phyloP scores from a whole-genome alignment of 2,329 filamentous ascomycete species.

The Diaporthe destruens region DNA sequence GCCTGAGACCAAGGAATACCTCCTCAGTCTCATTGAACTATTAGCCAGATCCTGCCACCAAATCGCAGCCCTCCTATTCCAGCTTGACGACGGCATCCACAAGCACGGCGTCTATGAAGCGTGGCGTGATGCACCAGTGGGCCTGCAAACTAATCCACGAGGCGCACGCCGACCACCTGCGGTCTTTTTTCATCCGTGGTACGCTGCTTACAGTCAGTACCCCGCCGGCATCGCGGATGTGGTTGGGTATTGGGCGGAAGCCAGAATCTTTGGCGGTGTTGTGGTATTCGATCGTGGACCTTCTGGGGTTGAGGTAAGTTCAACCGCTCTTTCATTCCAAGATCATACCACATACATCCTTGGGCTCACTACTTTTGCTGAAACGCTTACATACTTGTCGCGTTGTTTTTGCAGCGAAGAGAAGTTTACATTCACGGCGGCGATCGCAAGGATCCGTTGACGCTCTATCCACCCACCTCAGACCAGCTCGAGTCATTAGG shows the following conservation, averaged over 20 bases:
- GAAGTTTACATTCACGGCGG: conserved; percentile 2
- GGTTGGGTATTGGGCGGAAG: background rate
- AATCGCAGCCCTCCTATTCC: background rate
- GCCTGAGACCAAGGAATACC: background rate
- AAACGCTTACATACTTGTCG: background rate
- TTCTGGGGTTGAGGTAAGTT: background rate
- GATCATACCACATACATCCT: background rate
- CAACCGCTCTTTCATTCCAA: background rate
- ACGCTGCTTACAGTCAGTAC: background rate
- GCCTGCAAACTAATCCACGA: background rate
- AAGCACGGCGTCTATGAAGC: conserved; percentile 1
- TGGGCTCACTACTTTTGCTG: background rate
- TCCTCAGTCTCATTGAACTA: background rate
- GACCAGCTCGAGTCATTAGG: background rate
- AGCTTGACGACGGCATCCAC: background rate
- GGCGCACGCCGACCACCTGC: background rate
- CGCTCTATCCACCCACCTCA: background rate
- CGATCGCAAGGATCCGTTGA: background rate
- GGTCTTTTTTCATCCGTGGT: background rate
- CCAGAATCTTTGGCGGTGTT: background rate
- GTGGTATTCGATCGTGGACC: conserved; percentile 10
- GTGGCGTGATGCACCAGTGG: background rate
- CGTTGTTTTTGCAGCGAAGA: background rate
- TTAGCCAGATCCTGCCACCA: background rate
- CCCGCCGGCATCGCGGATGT: background rate